Percentiles rank a stretch among this genome's conserved stretches.
phyloP scores from a whole-genome alignment of 345 rosid species.

The Gossypium turneri region DNA sequence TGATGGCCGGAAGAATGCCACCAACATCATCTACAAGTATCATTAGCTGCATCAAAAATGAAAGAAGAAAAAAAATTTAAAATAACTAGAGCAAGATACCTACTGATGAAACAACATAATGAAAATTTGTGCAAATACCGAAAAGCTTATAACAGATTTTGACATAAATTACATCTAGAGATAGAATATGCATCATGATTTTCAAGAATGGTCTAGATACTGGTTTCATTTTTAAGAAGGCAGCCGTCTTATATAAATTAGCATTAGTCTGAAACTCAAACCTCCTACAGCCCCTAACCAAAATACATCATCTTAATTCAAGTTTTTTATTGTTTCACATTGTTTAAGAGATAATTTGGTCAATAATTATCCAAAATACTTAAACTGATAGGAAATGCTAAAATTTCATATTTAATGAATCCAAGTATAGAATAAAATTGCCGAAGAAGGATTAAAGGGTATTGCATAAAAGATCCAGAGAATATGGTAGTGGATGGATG shows the following conservation, averaged over 20 bases:
- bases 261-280: neutral
- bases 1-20: conserved; percentile 68
- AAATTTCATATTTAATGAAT: neutral
- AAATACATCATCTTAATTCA: neutral
- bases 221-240: neutral
- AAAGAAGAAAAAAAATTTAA: neutral
- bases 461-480: neutral
- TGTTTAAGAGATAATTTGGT: neutral
- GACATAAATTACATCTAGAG: neutral
- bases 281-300: neutral
- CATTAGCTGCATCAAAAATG: conserved; percentile 61
- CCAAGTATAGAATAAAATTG: neutral
- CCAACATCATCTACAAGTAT: conserved; percentile 83
- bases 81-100: neutral
- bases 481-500: neutral
- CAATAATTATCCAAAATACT: neutral
- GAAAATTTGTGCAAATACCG: neutral
- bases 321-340: neutral
- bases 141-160: neutral
- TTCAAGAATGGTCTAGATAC: neutral
- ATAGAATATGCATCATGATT: neutral
- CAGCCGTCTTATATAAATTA: neutral
- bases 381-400: neutral
- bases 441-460: neutral
- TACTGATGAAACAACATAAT: neutral